A percentile compares a stretch with the other conserved stretches of the same genome.
Conservation (phyloP, 2,329 filamentous ascomycete species). For the Sarocladiaceae sp. region DNA sequence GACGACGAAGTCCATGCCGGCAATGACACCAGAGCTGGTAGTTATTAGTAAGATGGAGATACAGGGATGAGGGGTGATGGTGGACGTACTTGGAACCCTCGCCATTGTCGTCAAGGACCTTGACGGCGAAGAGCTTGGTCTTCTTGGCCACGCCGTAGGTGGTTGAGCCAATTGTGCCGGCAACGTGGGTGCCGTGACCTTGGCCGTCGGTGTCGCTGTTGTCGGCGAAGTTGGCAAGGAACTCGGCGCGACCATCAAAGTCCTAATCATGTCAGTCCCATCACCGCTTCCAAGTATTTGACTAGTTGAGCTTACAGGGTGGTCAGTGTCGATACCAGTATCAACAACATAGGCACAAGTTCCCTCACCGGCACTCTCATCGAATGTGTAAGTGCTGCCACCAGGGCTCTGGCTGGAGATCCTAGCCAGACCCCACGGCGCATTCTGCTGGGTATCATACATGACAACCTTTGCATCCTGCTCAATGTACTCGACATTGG, state of each 20-base stretch:
- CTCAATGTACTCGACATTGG: conserved; percentile 31
- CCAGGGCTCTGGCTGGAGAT: conserved; percentile 25
- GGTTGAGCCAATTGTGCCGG: conserved; percentile 20
- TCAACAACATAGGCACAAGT: conserved; percentile 39
- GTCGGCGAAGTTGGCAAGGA: conserved; percentile 14
- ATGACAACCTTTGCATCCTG: conserved; percentile 28
- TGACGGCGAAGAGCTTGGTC: conserved; percentile 35
- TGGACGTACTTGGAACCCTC: conserved; percentile 22
- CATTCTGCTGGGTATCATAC: conserved; percentile 24
- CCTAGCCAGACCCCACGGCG: conserved; percentile 32
- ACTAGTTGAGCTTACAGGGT: conserved; percentile 23
- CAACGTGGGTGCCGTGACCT: conserved; percentile 33
- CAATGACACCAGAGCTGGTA: conserved; percentile 30
- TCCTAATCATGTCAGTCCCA: conserved; percentile 9
- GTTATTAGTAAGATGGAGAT: neutral
- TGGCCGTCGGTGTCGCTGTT: conserved; percentile 21
- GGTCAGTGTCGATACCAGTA: conserved; percentile 32
- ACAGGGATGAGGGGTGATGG: neutral
- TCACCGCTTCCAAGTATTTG: no score
- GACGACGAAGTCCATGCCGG: conserved; percentile 47
- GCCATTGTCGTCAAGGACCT: conserved; percentile 36
- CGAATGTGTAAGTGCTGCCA: conserved; percentile 26
- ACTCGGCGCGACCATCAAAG: conserved; percentile 23
- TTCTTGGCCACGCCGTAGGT: conserved; percentile 33
- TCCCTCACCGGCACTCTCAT: conserved; percentile 28